A percentile compares a stretch with the other conserved stretches of the same genome.
phyloP scores from a whole-genome alignment of 768 basidiomycete species.

The Xerocomellus intermedius region DNA sequence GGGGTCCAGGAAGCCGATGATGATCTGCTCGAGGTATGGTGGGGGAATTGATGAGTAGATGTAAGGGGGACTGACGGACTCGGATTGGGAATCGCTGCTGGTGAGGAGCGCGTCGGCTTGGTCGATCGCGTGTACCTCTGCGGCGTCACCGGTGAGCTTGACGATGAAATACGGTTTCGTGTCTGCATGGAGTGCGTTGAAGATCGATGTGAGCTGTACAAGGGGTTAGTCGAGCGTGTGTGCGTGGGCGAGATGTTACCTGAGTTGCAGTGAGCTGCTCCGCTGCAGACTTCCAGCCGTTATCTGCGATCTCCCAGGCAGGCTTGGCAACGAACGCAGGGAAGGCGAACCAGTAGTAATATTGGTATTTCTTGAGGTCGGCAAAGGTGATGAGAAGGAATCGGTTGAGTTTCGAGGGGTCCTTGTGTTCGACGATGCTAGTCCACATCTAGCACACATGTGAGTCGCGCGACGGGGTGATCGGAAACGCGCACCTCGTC shows the following conservation, averaged over 20 bases:
- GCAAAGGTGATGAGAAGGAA: conserved; percentile 94
- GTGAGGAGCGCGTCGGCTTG: conserved; percentile 59
- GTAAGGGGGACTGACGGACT: conserved; percentile 38
- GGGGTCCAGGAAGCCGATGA: conserved; percentile 78
- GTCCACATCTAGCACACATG: conserved; percentile 61
- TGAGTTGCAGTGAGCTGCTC: conserved; percentile 42
- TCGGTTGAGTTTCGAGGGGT: conserved; percentile 58
- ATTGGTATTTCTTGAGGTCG: conserved; percentile 97
- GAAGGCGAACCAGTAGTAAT: conserved; percentile 98
- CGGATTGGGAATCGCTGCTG: conserved; percentile 39
- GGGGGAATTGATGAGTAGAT: conserved; percentile 10
- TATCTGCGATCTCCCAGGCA: conserved; percentile 76
- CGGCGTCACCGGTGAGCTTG: conserved; percentile 34
- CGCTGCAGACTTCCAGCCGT: conserved; percentile 55
- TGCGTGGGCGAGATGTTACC: conserved; percentile 28
- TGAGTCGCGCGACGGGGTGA: not conserved
- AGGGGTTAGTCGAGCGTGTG: not conserved
- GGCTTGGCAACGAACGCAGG: conserved; percentile 90
- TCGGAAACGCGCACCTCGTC: conserved; percentile 49
- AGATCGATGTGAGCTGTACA: conserved; percentile 52
- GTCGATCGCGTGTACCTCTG: conserved; percentile 53
- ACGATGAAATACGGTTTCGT: conserved; percentile 64
- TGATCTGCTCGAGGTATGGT: conserved; percentile 33
- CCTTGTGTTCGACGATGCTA: conserved; percentile 49
- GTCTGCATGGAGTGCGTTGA: conserved; percentile 43